These are phyloP conservation scores for Aspergillus mulundensis DNA, from an alignment of 495 filamentous ascomycete species.

Conservation along the genomic window DNA sequence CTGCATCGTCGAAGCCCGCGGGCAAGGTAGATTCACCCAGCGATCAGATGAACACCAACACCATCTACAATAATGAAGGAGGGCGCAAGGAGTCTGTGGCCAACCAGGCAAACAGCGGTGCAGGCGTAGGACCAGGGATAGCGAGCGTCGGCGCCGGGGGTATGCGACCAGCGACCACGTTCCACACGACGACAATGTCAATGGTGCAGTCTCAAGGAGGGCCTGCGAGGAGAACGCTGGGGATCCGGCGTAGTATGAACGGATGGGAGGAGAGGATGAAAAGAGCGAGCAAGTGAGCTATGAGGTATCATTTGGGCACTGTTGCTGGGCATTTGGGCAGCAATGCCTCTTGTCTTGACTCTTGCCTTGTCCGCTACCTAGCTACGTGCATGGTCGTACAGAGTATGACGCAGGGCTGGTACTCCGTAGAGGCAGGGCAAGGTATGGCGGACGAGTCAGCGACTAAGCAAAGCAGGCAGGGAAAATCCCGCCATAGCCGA, in stretches of 20 bases:
- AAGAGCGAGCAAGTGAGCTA: constrained; percentile 19
- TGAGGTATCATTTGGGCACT: not conserved
- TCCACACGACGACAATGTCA: constrained; percentile 52
- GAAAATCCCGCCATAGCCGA: not conserved
- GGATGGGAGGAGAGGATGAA: constrained; percentile 52
- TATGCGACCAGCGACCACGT: constrained; percentile 40
- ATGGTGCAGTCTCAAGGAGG: constrained; percentile 28
- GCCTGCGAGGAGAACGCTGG: constrained; percentile 47
- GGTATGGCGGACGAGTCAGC: no score
- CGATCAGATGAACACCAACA: constrained; percentile 4
- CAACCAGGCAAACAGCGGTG: constrained; percentile 25
- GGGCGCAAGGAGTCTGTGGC: constrained; percentile 6
- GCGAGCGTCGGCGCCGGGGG: constrained; percentile 3
- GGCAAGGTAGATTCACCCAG: constrained; percentile 21
- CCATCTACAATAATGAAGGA: constrained; percentile 7
- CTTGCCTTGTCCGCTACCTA: not conserved
- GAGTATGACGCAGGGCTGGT: not conserved
- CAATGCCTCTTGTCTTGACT: not conserved
- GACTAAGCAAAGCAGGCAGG: no score
- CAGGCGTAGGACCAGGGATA: constrained; percentile 7
- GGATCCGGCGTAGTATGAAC: constrained; percentile 55
- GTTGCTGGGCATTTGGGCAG: not conserved
- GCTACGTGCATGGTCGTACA: not conserved
- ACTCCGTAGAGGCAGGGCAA: not conserved
- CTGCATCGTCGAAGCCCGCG: constrained; percentile 23